phyloP scores from a whole-genome alignment of 1,284 basidiomycete genomes.

The Boletus semigastroideus region DNA sequence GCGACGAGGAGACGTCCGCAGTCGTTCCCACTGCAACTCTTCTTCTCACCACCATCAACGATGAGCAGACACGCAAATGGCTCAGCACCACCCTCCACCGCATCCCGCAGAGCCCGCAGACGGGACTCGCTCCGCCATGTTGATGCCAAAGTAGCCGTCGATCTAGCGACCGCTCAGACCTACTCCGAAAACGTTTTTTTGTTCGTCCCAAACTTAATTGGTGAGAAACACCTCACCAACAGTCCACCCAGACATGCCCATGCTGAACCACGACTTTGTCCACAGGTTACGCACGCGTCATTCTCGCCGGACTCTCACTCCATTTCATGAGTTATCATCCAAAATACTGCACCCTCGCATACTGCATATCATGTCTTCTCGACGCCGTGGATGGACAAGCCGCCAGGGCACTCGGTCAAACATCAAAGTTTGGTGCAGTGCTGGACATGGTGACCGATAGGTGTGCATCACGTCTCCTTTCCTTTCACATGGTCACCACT shows the following conservation, averaged over 20 bases:
- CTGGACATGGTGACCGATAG: slow-evolving; percentile 99
- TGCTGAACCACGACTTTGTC: slow-evolving; percentile 6
- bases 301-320: slow-evolving; percentile 88
- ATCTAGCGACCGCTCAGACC: slow-evolving; percentile 79
- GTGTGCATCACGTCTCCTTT: slow-evolving; percentile 42
- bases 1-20: slow-evolving; percentile 1
- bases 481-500: neutral
- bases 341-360: slow-evolving; percentile 88
- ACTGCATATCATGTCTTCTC: slow-evolving; percentile 90
- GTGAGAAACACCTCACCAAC: slow-evolving; percentile 39
- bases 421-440: slow-evolving; percentile 96
- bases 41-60: slow-evolving; percentile 9
- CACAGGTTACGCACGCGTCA: slow-evolving; percentile 86
- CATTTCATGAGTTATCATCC: slow-evolving; percentile 96
- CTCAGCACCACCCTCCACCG: slow-evolving; percentile 13
- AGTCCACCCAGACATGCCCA: neutral
- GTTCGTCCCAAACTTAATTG: slow-evolving; percentile 96
- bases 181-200: slow-evolving; percentile 93
- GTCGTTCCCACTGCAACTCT: neutral
- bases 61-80: slow-evolving; percentile 33
- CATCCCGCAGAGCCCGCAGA: slow-evolving; percentile 19
- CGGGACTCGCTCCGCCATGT: slow-evolving; percentile 58
- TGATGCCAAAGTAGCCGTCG: slow-evolving; percentile 77
- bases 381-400: slow-evolving; percentile 96
- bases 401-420: slow-evolving; percentile 87